phyloP scores from a whole-genome alignment of 2,329 filamentous ascomycete species.

The Fusarium chuoi region DNA sequence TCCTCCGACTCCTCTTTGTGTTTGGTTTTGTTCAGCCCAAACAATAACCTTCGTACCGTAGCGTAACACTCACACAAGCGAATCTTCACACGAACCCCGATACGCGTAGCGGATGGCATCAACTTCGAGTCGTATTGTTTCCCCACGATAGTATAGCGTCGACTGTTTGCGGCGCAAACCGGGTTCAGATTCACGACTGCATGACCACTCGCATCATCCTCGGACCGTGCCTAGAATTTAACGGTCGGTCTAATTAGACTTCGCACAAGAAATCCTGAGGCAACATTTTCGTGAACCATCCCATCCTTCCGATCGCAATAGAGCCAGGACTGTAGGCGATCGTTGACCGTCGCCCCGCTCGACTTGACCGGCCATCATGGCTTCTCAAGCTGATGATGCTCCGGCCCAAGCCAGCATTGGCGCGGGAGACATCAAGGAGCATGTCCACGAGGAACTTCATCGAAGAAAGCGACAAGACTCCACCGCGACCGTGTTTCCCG shows the following conservation, averaged over 20 bases:
- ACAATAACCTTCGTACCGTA: background rate
- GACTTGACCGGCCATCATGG: slow-evolving; percentile 29
- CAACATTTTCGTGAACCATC: background rate
- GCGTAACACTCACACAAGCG: background rate
- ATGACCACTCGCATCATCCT: slow-evolving; percentile 10
- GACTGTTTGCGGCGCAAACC: slow-evolving; percentile 37
- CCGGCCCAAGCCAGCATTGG: slow-evolving; percentile 37
- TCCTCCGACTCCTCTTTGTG: slow-evolving; percentile 8
- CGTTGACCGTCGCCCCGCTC: slow-evolving; percentile 19
- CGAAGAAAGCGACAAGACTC: slow-evolving; percentile 56
- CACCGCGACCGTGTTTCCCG: slow-evolving; percentile 57
- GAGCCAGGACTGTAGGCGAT: background rate
- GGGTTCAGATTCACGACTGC: slow-evolving; percentile 20
- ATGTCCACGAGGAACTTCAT: slow-evolving; percentile 56
- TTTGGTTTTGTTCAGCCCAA: background rate
- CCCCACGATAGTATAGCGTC: slow-evolving; percentile 25
- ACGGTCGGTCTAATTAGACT: background rate
- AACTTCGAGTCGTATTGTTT: slow-evolving; percentile 21
- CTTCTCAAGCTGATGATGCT: slow-evolving; percentile 31
- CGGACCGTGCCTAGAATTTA: background rate
- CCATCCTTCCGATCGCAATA: background rate
- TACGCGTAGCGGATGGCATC: slow-evolving; percentile 13
- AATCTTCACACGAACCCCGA: slow-evolving; percentile 2
- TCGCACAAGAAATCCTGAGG: background rate
- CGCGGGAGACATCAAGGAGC: slow-evolving; percentile 52